These are phyloP conservation scores for Cairneyella variabilis DNA, from an alignment of 495 filamentous ascomycete genomes.

Conservation along the genomic window DNA sequence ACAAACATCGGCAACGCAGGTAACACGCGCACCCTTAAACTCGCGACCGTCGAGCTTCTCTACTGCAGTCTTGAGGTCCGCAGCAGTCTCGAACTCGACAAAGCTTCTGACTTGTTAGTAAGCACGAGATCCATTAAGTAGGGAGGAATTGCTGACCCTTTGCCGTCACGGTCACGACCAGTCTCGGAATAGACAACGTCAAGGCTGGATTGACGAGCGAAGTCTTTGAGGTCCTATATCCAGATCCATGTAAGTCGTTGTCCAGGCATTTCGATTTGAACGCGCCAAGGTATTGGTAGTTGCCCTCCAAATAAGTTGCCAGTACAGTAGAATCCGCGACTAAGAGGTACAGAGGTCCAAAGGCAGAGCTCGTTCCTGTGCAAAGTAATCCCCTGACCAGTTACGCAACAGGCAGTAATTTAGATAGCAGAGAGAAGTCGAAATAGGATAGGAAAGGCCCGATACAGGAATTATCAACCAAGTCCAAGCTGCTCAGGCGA, in stretches of 20 bases:
- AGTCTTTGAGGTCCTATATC: conserved; percentile 98
- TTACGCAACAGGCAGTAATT: conserved; percentile 23
- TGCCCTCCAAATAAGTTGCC: conserved; percentile 21
- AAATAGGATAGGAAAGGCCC: conserved; percentile 27
- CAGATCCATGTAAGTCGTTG: conserved; percentile 57
- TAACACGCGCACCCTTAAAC: conserved; percentile 83
- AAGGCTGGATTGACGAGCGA: conserved; percentile 91
- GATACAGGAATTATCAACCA: conserved; percentile 30
- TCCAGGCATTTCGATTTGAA: conserved; percentile 35
- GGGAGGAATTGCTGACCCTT: conserved; percentile 64
- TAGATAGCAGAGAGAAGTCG: conserved; percentile 27
- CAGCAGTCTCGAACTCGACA: conserved; percentile 93
- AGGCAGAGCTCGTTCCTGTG: conserved; percentile 16
- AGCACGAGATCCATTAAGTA: neutral
- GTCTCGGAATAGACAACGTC: conserved; percentile 99
- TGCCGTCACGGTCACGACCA: conserved; percentile 84
- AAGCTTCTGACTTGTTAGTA: conserved; percentile 58
- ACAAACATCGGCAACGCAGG: conserved; percentile 81
- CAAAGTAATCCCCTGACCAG: conserved; percentile 19
- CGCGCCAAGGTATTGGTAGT: conserved; percentile 23
- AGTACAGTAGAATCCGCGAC: conserved; percentile 16
- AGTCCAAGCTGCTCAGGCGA: conserved; percentile 28
- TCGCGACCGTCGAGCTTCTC: conserved; percentile 88
- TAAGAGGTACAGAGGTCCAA: conserved; percentile 21
- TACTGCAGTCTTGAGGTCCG: conserved; percentile 83